These are phyloP conservation scores for Penicillium digitatum DNA, from an alignment of 2,329 filamentous ascomycete genomes.

Conservation along the genomic window DNA sequence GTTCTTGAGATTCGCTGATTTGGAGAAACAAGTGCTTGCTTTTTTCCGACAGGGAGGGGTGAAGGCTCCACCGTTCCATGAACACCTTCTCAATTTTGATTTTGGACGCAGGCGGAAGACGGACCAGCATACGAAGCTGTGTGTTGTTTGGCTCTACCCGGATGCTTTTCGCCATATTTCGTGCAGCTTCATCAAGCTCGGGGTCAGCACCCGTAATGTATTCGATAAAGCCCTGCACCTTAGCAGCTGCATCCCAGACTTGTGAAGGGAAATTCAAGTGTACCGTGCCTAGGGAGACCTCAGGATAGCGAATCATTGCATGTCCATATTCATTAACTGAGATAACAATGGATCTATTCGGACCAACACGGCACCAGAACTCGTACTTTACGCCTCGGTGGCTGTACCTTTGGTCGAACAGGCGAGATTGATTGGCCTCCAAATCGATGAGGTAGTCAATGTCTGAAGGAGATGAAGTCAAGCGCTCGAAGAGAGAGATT, in stretches of 20 bases:
- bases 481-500: constrained; percentile 35
- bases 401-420: constrained; percentile 29
- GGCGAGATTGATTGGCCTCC: constrained; percentile 16
- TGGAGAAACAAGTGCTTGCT: constrained; percentile 32
- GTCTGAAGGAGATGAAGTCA: constrained; percentile 42
- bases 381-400: constrained; percentile 34
- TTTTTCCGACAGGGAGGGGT: constrained; percentile 23
- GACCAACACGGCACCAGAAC: constrained; percentile 37
- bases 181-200: constrained; percentile 29
- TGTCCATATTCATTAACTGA: constrained; percentile 33
- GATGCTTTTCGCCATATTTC: constrained; percentile 33
- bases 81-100: constrained; percentile 32
- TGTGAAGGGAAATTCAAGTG: constrained; percentile 39
- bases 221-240: constrained; percentile 28
- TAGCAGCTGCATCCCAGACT: constrained; percentile 40
- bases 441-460: constrained; percentile 39
- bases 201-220: constrained; percentile 20
- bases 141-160: constrained; percentile 30
- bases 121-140: constrained; percentile 29
- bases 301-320: constrained; percentile 26
- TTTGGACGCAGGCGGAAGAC: constrained; percentile 17
- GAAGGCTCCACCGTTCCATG: constrained; percentile 34
- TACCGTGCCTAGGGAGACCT: constrained; percentile 31
- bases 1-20: constrained; percentile 39
- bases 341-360: constrained; percentile 31